Evolutionary conservation across 1,284 basidiomycete genomes (phyloP), one percentile per base, ranked within the genome.

Genomic region (Microbotryum saponariae): DNA sequence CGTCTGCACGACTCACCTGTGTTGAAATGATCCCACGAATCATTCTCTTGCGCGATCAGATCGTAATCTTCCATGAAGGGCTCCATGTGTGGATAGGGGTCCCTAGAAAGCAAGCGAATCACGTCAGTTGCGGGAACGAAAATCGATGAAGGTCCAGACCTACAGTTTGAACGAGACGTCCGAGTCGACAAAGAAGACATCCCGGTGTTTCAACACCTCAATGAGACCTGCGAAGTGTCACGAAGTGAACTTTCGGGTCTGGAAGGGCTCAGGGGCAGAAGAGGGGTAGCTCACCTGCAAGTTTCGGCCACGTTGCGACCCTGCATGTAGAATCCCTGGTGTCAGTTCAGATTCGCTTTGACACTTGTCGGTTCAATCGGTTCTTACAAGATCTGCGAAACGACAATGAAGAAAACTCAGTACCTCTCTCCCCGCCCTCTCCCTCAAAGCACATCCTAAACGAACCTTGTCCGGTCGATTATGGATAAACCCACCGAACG

Each of bases 181-280:
- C 21, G 63, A 52, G 49, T 68, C 64, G 54, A 65, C 44, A 46
- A 68, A 68, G 57, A 65, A 68, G 25, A 65, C 57, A 45, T 68
- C 66, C 10, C 66, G 64, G 3, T 58, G 31, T 8, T 58, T 56
- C 1, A 65, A 44, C 6, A 63, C 46, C 31, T 68, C 66, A 54
- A 65, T 63, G 33, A 68, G 57, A 14, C 57, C 65, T 67, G 53
- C 7, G 12, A 16, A 33, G 12, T 16, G 12, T 46, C 16, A 29
- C 3, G 2, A 53, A 1, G 9, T 59, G 6, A 62, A 47, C 23
- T 16, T 3, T 6, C 6, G 6, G 20, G 7, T 2, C 20, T 12
- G 9, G 12, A 18, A 42, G 37, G 37, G 37, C 9, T 42, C 29
- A 4, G 4, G 4, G 2, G 4, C 8, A 2, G 44, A 3, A 27